These are phyloP conservation scores for Berkeleyomyces rouxiae DNA, from an alignment of 2,329 filamentous ascomycete species.

Conservation along the genomic window DNA sequence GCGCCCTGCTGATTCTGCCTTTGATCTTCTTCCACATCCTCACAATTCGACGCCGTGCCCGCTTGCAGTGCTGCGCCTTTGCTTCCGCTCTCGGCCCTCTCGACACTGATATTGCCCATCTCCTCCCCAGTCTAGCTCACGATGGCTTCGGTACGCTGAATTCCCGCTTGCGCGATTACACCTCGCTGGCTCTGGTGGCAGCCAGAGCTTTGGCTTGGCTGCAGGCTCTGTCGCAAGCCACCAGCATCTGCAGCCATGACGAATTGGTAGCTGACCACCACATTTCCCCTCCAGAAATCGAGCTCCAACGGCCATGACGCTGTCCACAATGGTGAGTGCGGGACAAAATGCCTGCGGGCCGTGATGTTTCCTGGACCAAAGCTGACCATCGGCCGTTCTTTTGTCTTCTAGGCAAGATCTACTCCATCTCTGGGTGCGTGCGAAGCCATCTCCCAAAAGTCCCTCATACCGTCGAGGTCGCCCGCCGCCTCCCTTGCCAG, in stretches of 20 bases:
- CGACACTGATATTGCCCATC: background rate
- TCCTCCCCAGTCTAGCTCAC: background rate
- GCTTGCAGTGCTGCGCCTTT: conserved; percentile 1
- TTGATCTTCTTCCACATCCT: background rate
- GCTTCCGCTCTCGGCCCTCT: background rate
- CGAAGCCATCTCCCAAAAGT: conserved; percentile 14
- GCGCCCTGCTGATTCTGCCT: background rate
- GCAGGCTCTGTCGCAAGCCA: background rate
- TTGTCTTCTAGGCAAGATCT: conserved; percentile 36
- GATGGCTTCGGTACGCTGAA: conserved; percentile 13
- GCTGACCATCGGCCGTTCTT: background rate
- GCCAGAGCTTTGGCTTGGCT: background rate
- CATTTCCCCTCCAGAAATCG: conserved; percentile 1
- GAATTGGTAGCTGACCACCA: background rate
- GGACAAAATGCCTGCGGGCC: background rate
- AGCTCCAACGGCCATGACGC: conserved; percentile 11
- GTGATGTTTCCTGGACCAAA: background rate
- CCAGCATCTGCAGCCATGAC: background rate
- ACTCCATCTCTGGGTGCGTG: conserved; percentile 44
- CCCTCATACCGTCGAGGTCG: conserved; percentile 8
- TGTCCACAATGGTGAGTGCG: conserved; percentile 10
- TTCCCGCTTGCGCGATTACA: background rate
- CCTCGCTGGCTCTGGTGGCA: background rate
- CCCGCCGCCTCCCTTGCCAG: conserved; percentile 1
- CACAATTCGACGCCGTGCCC: background rate